These are phyloP conservation scores for Aspergillus melleus DNA, from an alignment of 2,329 filamentous ascomycete genomes.

Conservation along the genomic window DNA sequence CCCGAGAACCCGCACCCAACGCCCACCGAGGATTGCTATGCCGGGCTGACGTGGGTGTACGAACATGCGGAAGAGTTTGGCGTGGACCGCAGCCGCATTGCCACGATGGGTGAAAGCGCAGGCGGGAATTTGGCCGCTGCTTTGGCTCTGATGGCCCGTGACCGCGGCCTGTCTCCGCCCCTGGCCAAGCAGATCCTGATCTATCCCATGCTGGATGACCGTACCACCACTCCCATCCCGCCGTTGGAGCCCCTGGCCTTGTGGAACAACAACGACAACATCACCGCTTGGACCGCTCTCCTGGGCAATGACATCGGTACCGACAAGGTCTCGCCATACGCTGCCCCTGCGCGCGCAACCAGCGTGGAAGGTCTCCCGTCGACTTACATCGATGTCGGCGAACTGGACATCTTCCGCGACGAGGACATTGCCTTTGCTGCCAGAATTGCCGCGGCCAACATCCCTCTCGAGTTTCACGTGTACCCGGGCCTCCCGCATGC, in stretches of 20 bases:
- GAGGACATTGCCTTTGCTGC: conserved; percentile 43
- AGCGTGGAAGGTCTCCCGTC: conserved; percentile 43
- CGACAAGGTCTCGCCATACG: conserved; percentile 36
- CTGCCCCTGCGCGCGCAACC: conserved; percentile 39
- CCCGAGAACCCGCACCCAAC: conserved; percentile 25
- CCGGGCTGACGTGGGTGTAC: conserved; percentile 39
- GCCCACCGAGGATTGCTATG: conserved; percentile 27
- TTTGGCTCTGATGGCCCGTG: conserved; percentile 40
- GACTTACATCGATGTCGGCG: conserved; percentile 47
- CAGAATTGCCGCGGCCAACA: conserved; percentile 43
- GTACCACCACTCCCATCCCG: conserved; percentile 30
- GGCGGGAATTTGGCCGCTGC: conserved; percentile 46
- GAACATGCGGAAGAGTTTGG: conserved; percentile 41
- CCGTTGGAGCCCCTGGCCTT: conserved; percentile 35
- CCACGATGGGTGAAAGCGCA: conserved; percentile 45
- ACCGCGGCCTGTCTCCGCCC: conserved; percentile 29
- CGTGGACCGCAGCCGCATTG: conserved; percentile 43
- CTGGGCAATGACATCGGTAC: conserved; percentile 38
- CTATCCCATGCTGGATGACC: conserved; percentile 52
- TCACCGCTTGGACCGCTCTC: conserved; percentile 44
- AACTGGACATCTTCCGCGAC: conserved; percentile 47
- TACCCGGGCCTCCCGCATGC: conserved; percentile 45
- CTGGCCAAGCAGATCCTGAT: conserved; percentile 46
- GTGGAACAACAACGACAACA: conserved; percentile 42
- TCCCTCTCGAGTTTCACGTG: conserved; percentile 47